Conservation (phyloP, 345 rosid genomes). For the Rhizophora mangle region DNA sequence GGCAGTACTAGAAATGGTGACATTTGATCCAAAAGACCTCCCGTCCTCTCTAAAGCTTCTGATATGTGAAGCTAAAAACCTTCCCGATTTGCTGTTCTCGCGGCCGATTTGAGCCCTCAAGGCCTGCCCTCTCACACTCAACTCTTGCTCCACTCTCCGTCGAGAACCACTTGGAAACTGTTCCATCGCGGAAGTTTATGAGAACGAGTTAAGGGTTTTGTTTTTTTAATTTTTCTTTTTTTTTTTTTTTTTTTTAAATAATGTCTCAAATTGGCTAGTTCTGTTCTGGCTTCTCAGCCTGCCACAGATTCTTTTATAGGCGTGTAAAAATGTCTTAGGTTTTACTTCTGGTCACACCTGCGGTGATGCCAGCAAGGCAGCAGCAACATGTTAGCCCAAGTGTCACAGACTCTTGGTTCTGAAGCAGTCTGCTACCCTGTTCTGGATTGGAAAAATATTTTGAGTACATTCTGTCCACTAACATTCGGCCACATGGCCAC, state of each 20-base stretch:
- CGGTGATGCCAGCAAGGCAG: too few species aligned
- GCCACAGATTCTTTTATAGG: too few species aligned
- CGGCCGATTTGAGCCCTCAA: constrained; percentile 47
- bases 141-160: constrained; percentile 36
- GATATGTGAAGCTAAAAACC: constrained; percentile 77
- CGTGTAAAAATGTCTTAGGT: too few species aligned
- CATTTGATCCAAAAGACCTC: constrained; percentile 54
- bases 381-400: too few species aligned
- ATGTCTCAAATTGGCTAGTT: neutral
- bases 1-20: constrained; percentile 78
- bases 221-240: too few species aligned
- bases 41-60: constrained; percentile 72
- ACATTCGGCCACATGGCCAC: too few species aligned
- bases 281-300: neutral
- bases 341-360: too few species aligned
- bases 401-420: too few species aligned
- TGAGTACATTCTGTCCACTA: too few species aligned
- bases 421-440: too few species aligned
- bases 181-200: constrained; percentile 33
- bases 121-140: constrained; percentile 55
- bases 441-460: too few species aligned
- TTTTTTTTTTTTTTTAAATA: too few species aligned
- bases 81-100: constrained; percentile 46
- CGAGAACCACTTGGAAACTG: constrained; percentile 22
- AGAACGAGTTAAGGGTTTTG: neutral